phyloP scores from a whole-genome alignment of 768 basidiomycete species.

The Kwoniella heveanensis region DNA sequence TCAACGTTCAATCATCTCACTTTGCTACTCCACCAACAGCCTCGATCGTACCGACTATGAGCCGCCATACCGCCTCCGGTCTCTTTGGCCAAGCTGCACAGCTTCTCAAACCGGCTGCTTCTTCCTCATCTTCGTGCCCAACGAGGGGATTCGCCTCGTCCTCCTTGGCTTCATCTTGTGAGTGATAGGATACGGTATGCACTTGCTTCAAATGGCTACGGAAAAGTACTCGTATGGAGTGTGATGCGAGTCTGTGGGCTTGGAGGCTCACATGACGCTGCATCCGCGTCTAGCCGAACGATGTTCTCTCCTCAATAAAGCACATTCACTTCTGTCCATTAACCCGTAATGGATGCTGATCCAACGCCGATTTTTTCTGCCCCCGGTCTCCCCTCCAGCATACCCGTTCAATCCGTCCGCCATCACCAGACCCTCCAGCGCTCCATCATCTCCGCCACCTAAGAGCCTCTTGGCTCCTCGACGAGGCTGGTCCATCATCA shows the following conservation, averaged over 20 bases:
- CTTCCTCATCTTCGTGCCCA: constrained; percentile 10
- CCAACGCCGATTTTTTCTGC: too few species aligned
- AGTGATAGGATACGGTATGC: too few species aligned
- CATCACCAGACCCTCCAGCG: constrained; percentile 20
- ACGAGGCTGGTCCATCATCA: constrained; percentile 45
- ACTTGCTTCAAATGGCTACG: too few species aligned
- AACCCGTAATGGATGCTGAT: too few species aligned
- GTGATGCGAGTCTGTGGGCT: too few species aligned
- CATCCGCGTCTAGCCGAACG: too few species aligned
- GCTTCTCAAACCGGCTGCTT: not conserved
- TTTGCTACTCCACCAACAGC: too few species aligned
- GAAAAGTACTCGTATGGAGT: too few species aligned
- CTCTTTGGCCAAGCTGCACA: not conserved
- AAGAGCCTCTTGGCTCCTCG: constrained; percentile 37
- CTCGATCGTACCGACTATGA: not conserved
- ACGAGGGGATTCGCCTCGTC: constrained; percentile 18
- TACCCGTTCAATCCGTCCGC: constrained; percentile 42
- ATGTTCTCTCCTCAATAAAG: not conserved
- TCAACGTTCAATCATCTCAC: too few species aligned
- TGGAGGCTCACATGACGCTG: too few species aligned
- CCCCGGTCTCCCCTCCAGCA: not conserved
- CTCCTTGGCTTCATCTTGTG: constrained; percentile 22
- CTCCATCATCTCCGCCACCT: constrained; percentile 20
- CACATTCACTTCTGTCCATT: too few species aligned
- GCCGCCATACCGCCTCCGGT: not conserved